These are phyloP conservation scores for Diaporthe sp. DNA, from an alignment of 2,329 filamentous ascomycete species.

Conservation along the genomic window DNA sequence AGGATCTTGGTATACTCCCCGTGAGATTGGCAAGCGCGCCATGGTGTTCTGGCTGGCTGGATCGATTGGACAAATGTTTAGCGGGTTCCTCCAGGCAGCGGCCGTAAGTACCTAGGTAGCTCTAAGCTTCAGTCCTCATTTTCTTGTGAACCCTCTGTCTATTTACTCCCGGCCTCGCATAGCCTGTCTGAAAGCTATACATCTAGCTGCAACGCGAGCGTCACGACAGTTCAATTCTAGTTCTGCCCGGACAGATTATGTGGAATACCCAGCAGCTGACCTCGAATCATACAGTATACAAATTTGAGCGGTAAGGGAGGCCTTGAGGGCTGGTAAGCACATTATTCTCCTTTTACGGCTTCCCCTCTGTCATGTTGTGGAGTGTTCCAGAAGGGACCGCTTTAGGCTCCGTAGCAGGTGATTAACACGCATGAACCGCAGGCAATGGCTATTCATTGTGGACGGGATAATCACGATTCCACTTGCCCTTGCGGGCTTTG, in stretches of 20 bases:
- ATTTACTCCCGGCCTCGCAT: not conserved
- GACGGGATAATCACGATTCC: slow-evolving; percentile 67
- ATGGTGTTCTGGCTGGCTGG: slow-evolving; percentile 74
- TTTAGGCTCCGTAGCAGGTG: not conserved
- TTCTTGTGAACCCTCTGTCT: too few species aligned
- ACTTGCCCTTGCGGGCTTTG: slow-evolving; percentile 64
- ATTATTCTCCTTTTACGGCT: slow-evolving; percentile 40
- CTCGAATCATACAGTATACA: slow-evolving; percentile 40
- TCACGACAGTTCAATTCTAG: not conserved
- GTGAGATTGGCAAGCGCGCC: slow-evolving; percentile 73
- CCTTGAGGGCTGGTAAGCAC: slow-evolving; percentile 59
- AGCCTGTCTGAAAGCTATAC: not conserved
- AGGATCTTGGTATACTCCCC: slow-evolving; percentile 70
- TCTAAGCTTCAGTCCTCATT: not conserved
- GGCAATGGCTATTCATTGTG: slow-evolving; percentile 49
- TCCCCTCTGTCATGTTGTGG: not conserved
- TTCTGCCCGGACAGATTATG: rapidly evolving
- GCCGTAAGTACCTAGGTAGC: slow-evolving; percentile 43
- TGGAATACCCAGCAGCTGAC: not conserved
- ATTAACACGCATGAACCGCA: slow-evolving; percentile 40
- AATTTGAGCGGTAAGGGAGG: slow-evolving; percentile 58
- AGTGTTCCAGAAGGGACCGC: not conserved
- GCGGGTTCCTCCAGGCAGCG: slow-evolving; percentile 68
- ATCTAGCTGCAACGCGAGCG: not conserved
- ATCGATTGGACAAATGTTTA: slow-evolving; percentile 71